Conservation (phyloP, 2,329 filamentous ascomycete genomes). For the Neonectria neomacrospora region DNA sequence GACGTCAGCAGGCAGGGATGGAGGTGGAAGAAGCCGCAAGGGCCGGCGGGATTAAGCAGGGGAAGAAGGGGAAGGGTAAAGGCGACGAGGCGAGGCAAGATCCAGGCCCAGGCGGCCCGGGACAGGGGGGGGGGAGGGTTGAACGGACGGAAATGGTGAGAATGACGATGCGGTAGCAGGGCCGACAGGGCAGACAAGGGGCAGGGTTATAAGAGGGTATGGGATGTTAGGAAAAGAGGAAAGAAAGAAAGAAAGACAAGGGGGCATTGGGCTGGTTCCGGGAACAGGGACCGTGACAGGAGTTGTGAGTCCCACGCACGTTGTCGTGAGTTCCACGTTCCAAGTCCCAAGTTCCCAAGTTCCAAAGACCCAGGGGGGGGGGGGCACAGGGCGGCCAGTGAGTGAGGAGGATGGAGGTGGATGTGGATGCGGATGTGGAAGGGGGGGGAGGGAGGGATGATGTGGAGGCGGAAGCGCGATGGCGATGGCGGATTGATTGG, state of each 20-base stretch:
- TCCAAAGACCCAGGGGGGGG: constrained; percentile 13
- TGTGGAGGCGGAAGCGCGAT: constrained; percentile 10
- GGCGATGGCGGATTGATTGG: constrained; percentile 4
- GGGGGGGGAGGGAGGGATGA: too few species aligned
- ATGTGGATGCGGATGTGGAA: too few species aligned
- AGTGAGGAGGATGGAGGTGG: background rate
- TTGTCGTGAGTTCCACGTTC: constrained; percentile 8
- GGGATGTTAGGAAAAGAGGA: constrained; percentile 11
- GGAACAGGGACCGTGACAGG: background rate
- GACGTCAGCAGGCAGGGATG: constrained; percentile 45
- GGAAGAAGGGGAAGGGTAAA: background rate
- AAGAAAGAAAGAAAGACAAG: background rate
- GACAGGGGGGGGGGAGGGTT: background rate
- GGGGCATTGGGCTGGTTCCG: background rate
- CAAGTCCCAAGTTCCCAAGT: constrained; percentile 12
- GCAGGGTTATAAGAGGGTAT: background rate
- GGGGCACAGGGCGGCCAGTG: constrained; percentile 18
- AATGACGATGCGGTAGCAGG: constrained; percentile 2
- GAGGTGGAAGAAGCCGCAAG: constrained; percentile 27
- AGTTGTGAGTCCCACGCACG: constrained; percentile 7
- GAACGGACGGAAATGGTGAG: background rate
- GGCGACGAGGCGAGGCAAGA: constrained; percentile 25
- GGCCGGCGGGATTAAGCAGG: constrained; percentile 6
- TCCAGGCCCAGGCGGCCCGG: constrained; percentile 1
- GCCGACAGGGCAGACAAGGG: constrained; percentile 9